phyloP scores from a whole-genome alignment of 192 early-diverging fungal species.

The Dimargaris xerosporica region DNA sequence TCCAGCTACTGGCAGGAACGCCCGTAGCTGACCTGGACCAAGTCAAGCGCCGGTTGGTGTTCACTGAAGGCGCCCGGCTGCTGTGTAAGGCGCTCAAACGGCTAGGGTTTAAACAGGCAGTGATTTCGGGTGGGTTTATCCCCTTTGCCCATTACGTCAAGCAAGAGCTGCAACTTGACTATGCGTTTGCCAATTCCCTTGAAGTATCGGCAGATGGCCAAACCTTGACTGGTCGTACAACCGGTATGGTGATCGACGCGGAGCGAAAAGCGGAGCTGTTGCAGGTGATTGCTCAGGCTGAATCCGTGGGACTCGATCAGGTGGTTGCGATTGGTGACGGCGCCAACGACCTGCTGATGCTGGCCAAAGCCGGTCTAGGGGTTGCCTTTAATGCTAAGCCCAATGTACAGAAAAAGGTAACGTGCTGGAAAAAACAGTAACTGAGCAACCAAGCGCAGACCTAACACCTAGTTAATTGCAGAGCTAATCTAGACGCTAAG shows the following conservation, averaged over 20 bases:
- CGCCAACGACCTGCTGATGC: constrained; percentile 94
- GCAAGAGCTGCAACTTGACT: constrained; percentile 77
- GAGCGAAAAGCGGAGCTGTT: constrained; percentile 86
- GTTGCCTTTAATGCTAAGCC: constrained; percentile 99
- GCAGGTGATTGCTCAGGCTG: constrained; percentile 90
- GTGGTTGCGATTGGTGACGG: constrained; percentile 97
- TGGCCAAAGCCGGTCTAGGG: constrained; percentile 81
- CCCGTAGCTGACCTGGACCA: constrained; percentile 63
- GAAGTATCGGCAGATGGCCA: constrained; percentile 71
- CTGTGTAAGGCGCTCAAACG: constrained; percentile 79
- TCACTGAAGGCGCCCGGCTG: constrained; percentile 83
- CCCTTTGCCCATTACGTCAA: constrained; percentile 89
- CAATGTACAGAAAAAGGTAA: constrained; percentile 74
- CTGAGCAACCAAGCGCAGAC: too few relatives aligned
- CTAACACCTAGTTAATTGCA: too few relatives aligned
- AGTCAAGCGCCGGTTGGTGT: constrained; percentile 58
- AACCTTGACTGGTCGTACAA: constrained; percentile 69
- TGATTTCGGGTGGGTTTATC: constrained; percentile 93
- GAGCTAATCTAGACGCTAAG: too few relatives aligned
- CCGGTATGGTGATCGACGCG: constrained; percentile 84
- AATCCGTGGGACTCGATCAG: constrained; percentile 71
- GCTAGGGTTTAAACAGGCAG: constrained; percentile 89
- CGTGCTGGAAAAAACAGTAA: too few relatives aligned
- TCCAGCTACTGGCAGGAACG: constrained; percentile 74
- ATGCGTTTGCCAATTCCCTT: constrained; percentile 96